Evolutionary conservation across 495 filamentous ascomycete species (phyloP).

Genomic region (Aspergillus taichungensis): DNA sequence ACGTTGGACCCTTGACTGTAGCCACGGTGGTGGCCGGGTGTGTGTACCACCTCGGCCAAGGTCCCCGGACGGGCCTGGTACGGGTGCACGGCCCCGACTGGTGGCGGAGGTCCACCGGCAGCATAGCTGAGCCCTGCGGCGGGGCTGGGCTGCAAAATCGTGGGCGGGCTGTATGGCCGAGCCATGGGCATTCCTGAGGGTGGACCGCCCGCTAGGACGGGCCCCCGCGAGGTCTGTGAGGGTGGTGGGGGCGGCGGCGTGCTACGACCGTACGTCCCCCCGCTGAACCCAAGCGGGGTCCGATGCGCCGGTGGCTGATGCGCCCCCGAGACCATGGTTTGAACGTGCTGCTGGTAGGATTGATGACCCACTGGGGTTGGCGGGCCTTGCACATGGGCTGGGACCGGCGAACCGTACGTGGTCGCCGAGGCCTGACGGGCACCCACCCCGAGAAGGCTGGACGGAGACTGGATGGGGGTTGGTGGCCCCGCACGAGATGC

Average conservation of each 20-base stretch:
- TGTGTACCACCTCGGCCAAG: slow-evolving; percentile 15
- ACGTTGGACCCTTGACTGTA: slow-evolving; percentile 34
- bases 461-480: slow-evolving; percentile 26
- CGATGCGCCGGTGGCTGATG: slow-evolving; percentile 29
- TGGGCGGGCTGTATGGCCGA: slow-evolving; percentile 35
- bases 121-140: slow-evolving; percentile 27
- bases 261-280: slow-evolving; percentile 28
- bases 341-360: slow-evolving; percentile 35
- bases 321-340: slow-evolving; percentile 30
- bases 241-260: slow-evolving; percentile 33
- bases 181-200: slow-evolving; percentile 24
- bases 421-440: slow-evolving; percentile 22
- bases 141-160: slow-evolving; percentile 25
- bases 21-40: slow-evolving; percentile 30
- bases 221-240: slow-evolving; percentile 16
- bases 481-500: slow-evolving; percentile 26
- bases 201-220: slow-evolving; percentile 17
- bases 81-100: slow-evolving; percentile 20
- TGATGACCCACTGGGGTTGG: slow-evolving; percentile 17
- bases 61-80: slow-evolving; percentile 28
- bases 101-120: slow-evolving; percentile 16
- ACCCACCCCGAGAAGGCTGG: slow-evolving; percentile 21
- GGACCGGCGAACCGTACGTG: slow-evolving; percentile 18
- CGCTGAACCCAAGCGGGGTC: slow-evolving; percentile 24
- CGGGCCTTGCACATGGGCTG: slow-evolving; percentile 14